Percentiles rank a stretch among this genome's conserved stretches.
These are phyloP conservation scores for Quillaja saponaria DNA, from an alignment of 306 rosid species.

Conservation along the genomic window DNA sequence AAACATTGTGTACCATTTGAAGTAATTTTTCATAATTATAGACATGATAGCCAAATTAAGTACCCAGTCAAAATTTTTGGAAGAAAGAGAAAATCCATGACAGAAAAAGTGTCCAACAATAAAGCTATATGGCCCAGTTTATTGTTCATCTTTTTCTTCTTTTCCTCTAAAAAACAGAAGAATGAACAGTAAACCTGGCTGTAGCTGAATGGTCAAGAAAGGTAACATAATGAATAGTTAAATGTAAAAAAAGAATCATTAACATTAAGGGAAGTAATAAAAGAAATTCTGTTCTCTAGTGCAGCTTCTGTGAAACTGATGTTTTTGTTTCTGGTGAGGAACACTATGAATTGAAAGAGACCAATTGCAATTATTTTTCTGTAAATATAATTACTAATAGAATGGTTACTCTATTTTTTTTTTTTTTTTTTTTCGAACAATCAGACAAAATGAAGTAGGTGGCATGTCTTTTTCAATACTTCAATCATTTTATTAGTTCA, in stretches of 20 bases:
- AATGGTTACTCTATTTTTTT: not conserved
- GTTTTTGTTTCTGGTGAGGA: constrained; percentile 13
- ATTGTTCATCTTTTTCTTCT: too few species aligned
- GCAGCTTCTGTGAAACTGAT: constrained; percentile 28
- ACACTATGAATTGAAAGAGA: constrained; percentile 35
- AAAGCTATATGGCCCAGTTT: too few species aligned
- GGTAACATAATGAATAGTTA: not conserved
- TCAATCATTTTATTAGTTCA: constrained; percentile 29
- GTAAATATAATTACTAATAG: not conserved
- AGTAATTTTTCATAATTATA: too few species aligned
- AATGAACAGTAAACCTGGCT: constrained; percentile 6
- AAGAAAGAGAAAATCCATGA: too few species aligned
- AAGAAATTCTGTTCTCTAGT: constrained; percentile 30
- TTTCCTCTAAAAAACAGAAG: not conserved
- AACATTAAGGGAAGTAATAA: constrained; percentile 8
- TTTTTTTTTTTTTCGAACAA: constrained; percentile 23
- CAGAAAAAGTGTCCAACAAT: too few species aligned
- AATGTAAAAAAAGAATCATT: constrained; percentile 1
- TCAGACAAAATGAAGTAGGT: constrained; percentile 31
- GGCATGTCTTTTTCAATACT: constrained; percentile 45
- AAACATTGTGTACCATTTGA: too few species aligned
- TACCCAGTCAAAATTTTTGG: too few species aligned
- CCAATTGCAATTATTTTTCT: constrained; percentile 10
- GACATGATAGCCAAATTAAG: too few species aligned
- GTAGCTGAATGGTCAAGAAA: constrained; percentile 19